A percentile compares a stretch with the other conserved stretches of the same genome.
Evolutionary conservation across 768 basidiomycete species (phyloP).

Genomic region (Leccinellum luteum): DNA sequence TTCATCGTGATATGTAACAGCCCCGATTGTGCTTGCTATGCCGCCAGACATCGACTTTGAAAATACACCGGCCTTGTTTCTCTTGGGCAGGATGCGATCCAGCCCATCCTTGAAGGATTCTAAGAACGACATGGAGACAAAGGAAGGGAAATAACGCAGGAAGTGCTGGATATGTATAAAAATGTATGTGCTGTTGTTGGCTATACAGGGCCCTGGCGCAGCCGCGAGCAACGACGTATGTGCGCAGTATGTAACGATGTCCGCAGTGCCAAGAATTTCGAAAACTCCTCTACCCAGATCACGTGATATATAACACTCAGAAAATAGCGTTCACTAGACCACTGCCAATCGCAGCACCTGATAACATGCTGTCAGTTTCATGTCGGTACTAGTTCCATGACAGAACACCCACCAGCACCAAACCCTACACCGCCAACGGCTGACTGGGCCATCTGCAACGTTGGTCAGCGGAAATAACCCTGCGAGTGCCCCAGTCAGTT

Average conservation of each 20-base stretch:
- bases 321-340: constrained; percentile 51
- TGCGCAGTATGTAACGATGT: neutral
- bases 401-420: constrained; percentile 56
- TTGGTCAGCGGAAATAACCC: constrained; percentile 19
- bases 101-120: constrained; percentile 30
- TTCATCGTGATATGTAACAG: constrained; percentile 66
- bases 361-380: neutral
- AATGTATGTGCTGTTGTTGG: constrained; percentile 6
- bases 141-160: neutral
- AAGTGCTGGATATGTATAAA: neutral
- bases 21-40: constrained; percentile 56
- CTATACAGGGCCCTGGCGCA: constrained; percentile 6
- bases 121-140: constrained; percentile 26
- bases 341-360: constrained; percentile 52
- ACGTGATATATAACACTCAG: constrained; percentile 29
- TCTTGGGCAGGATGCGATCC: constrained; percentile 29
- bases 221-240: neutral
- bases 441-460: constrained; percentile 49
- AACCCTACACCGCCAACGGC: constrained; percentile 74
- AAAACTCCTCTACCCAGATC: neutral
- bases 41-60: constrained; percentile 48
- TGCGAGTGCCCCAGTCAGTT: constrained; percentile 8
- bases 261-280: neutral
- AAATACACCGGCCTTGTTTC: constrained; percentile 9
- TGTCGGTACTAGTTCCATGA: neutral